Conservation (phyloP, 371 early-diverging fungal species). For the Dinochytrium kinnereticum region DNA sequence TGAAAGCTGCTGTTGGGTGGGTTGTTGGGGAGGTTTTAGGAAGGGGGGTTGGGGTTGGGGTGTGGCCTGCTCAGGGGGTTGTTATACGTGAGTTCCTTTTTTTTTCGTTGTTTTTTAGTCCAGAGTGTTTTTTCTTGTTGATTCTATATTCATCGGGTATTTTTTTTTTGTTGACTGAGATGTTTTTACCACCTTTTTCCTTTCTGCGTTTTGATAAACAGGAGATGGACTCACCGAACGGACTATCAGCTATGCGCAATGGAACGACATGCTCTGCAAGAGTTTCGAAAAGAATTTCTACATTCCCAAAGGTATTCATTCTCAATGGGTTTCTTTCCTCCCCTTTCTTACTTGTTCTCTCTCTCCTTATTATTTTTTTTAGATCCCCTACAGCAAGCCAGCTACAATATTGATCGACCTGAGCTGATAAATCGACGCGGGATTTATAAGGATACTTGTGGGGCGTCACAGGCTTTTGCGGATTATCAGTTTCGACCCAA, state of each 20-base stretch:
- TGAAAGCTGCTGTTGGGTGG: conserved; percentile 87
- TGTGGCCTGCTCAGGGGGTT: conserved; percentile 31
- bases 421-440: conserved; percentile 87
- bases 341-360: too few species aligned
- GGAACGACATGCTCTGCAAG: conserved; percentile 78
- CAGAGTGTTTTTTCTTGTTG: background rate
- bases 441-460: conserved; percentile 92
- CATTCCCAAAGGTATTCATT: conserved; percentile 70
- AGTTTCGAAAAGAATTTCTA: conserved; percentile 90
- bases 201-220: too few species aligned
- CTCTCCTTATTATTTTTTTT: too few species aligned
- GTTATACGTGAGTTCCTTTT: conserved; percentile 32
- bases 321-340: too few species aligned
- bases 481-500: conserved; percentile 96
- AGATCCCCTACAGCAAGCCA: conserved; percentile 60
- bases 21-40: conserved; percentile 36
- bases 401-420: conserved; percentile 64
- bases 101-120: background rate
- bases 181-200: too few species aligned
- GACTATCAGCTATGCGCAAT: conserved; percentile 64
- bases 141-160: too few species aligned
- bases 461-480: conserved; percentile 70
- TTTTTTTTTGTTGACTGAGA: too few species aligned
- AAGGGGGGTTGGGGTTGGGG: conserved; percentile 20
- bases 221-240: conserved; percentile 23